Evolutionary conservation across 768 basidiomycete species (phyloP).

Genomic region (Panaeolus papilionaceus): DNA sequence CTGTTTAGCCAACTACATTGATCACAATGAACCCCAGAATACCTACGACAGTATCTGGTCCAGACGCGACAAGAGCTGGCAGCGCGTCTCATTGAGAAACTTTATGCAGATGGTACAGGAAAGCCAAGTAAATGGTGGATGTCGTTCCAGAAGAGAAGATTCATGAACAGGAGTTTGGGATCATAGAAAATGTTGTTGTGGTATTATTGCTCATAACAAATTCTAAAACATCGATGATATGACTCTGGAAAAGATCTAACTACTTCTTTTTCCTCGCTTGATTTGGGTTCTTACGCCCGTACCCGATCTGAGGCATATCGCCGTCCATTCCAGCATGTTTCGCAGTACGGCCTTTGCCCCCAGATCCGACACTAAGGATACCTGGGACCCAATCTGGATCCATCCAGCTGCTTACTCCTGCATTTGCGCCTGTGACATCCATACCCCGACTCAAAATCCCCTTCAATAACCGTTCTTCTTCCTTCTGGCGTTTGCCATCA

Average conservation of each 20-base stretch:
- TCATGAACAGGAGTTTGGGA: slow-evolving; percentile 91
- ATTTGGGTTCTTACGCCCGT: slow-evolving; percentile 91
- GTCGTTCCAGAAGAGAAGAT: slow-evolving; percentile 97
- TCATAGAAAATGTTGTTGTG: slow-evolving; percentile 44
- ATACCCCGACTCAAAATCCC: slow-evolving; percentile 57
- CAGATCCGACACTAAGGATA: slow-evolving; percentile 68
- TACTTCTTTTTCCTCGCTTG: slow-evolving; percentile 70
- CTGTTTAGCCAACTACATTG: slow-evolving; percentile 20
- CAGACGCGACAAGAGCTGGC: slow-evolving; percentile 95
- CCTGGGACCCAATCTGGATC: slow-evolving; percentile 95
- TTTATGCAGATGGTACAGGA: slow-evolving; percentile 92
- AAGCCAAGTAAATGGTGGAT: slow-evolving; percentile 99
- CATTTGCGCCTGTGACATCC: slow-evolving; percentile 54
- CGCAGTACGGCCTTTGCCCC: slow-evolving; percentile 72
- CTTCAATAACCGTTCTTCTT: slow-evolving; percentile 78
- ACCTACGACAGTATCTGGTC: slow-evolving; percentile 87
- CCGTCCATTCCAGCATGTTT: slow-evolving; percentile 59
- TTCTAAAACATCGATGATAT: slow-evolving; percentile 24
- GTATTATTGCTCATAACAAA: slow-evolving; percentile 30
- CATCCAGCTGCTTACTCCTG: slow-evolving; percentile 82
- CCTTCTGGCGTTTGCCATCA: slow-evolving; percentile 75
- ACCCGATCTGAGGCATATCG: slow-evolving; percentile 84
- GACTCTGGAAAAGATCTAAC: slow-evolving; percentile 19
- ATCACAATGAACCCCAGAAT: slow-evolving; percentile 56
- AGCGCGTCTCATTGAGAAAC: slow-evolving; percentile 79